Evolutionary conservation across 768 basidiomycete species (phyloP).

Genomic region (Pleurotus eryngii): DNA sequence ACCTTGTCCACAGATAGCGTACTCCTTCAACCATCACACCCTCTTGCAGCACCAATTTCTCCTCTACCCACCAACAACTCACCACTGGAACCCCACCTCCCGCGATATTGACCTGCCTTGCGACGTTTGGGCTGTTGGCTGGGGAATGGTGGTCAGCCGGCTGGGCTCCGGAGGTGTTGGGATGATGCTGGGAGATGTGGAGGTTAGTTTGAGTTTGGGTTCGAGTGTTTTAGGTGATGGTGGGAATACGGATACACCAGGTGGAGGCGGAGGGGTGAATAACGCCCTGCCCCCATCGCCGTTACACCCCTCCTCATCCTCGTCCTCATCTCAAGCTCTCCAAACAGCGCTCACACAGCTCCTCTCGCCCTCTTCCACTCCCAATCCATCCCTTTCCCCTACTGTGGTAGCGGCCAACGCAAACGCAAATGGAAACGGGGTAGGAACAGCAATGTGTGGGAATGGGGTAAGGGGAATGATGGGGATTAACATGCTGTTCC

Average conservation of each 20-base stretch:
- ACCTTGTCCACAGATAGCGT: background rate
- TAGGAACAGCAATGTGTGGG: too few relatives aligned
- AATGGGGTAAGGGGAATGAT: too few relatives aligned
- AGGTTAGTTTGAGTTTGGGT: too few relatives aligned
- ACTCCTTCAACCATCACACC: background rate
- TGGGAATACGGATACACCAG: background rate
- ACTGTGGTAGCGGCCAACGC: background rate
- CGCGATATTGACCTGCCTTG: slow-evolving; percentile 4
- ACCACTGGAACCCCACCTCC: background rate
- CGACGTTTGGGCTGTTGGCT: background rate
- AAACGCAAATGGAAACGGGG: background rate
- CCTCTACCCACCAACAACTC: background rate
- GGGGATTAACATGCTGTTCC: background rate
- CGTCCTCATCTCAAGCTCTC: background rate
- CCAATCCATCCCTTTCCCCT: background rate
- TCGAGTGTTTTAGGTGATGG: background rate
- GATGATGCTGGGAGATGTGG: background rate
- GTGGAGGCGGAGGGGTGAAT: background rate
- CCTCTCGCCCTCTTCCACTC: too few relatives aligned
- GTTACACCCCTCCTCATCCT: background rate
- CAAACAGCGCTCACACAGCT: background rate
- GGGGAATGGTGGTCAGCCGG: background rate
- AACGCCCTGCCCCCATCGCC: background rate
- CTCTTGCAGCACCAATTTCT: background rate
- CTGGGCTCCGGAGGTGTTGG: background rate